Base-by-base conservation (phyloP, 495 filamentous ascomycete genomes). In the Ascobolus immersus region DNA sequence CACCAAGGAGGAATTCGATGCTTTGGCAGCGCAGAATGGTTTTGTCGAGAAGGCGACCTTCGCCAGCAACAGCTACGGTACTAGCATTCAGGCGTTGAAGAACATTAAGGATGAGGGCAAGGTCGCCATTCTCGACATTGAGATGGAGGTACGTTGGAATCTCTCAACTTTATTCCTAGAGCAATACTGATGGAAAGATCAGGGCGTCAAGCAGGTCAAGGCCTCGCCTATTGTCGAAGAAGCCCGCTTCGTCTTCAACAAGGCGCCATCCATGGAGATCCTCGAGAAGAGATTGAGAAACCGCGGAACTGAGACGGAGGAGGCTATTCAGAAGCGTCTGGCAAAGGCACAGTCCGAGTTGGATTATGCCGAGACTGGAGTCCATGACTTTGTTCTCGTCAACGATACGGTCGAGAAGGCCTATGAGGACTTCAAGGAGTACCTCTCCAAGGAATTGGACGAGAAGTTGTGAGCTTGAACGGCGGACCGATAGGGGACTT, bases 191-290 rank as follows among this genome's bases (percentile, higher is more conserved):
- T n/a, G n/a, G n/a, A n/a, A n/a, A n/a, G n/a, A n/a, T n/a, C n/a
- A n/a, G n/a, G 86, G 84, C 21, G 82, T 93, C 29, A 93, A 93
- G 56, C 86, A 93, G 57, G 77, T 96, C 38, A 77, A 77, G 49
- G 63, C 64, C 10, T 69, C 72, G 32, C 58, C 67, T 49, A 61
- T 90, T 43, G n/a, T n/a, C n/a, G n/a, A n/a, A n/a, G 59, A 70
- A 37, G 76, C 84, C 9, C 69, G 81, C 18, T 91, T 76, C 50
- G 50, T 91, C 34, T 93, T 93, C 51, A 60, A 93, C 36, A 64
- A 73, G 21, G 82, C 86, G 2, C 84, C 76, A 1, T 71, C 64
- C 14, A 49, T 81, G 40, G 69, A 74, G 39, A 64, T 62, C 18
- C 64, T 93, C 28, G 80, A 90, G 53, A 45, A 55, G 44, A 64